Base-by-base conservation (phyloP, 1,139 yeast genomes). In the Diutina sp. region DNA sequence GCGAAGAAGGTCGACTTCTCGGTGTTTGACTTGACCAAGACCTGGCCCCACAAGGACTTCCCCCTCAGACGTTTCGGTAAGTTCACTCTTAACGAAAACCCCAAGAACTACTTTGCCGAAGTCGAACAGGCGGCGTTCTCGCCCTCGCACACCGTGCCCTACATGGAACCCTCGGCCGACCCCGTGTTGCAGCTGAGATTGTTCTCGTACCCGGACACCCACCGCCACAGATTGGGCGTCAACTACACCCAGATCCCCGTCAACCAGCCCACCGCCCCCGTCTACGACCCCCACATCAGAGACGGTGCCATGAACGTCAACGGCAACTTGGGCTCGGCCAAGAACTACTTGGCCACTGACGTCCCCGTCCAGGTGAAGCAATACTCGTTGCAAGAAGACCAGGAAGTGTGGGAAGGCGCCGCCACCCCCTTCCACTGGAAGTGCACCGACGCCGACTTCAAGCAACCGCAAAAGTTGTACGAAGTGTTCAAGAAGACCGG, bases 371-470 rank as follows among this genome's bases (percentile, higher is more conserved):
- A 77, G 65, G 80, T 83, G 71, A 63, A 66, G 58, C 47, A 52
- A 25, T 72, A 67, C 63, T 62, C 66, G 54, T 64, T 73, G 57
- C 82, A 78, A 69, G 78, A 79, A 67, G 82, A 81, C 61, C 97
- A 90, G 71, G 97, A 91, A 74, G 78, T 81, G 60, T 90, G 96
- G 91, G 73, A 78, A 58, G 97, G 97, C 60, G 84, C 95, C 61
- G 97, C 96, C 58, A 76, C 84, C 62, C 89, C 90, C 64, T 87
- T 83, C 84, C 95, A 89, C 76, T 90, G 97, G 97, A 79, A 81
- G 61, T 82, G 81, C 58, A 79, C 80, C 53, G 86, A 84, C 58
- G 85, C 79, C 58, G 96, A 90, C 69, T 78, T 66, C 88, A 85
- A 73, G 80, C 97, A 65, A 78, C 86, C 71, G 76, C 69, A 64